phyloP scores from a whole-genome alignment of 1,139 yeast genomes.

The Lodderomyces margitis region DNA sequence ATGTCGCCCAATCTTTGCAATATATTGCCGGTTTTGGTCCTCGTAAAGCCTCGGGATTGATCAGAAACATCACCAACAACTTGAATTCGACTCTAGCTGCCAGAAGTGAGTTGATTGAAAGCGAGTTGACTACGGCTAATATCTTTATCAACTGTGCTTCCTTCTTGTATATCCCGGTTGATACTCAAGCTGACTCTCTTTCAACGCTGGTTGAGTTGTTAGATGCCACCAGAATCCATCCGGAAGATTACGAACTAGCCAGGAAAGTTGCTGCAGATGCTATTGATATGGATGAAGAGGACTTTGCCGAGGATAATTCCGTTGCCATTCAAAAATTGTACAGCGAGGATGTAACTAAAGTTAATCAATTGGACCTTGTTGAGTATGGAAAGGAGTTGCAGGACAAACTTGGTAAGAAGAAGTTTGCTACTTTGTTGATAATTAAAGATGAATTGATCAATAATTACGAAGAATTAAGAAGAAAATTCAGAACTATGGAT shows the following conservation, averaged over 20 bases:
- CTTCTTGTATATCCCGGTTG: conserved; percentile 78
- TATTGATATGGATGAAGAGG: conserved; percentile 92
- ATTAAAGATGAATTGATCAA: conserved; percentile 86
- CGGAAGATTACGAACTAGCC: conserved; percentile 95
- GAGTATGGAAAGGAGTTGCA: conserved; percentile 94
- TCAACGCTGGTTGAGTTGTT: conserved; percentile 67
- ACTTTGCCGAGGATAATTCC: conserved; percentile 73
- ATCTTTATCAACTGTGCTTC: conserved; percentile 92
- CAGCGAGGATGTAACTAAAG: conserved; percentile 79
- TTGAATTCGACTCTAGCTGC: conserved; percentile 65
- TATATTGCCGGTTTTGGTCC: conserved; percentile 93
- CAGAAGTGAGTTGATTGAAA: conserved; percentile 76
- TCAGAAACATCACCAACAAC: conserved; percentile 75
- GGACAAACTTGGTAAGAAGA: conserved; percentile 68
- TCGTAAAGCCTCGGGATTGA: conserved; percentile 84
- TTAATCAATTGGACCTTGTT: conserved; percentile 84
- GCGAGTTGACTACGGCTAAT: conserved; percentile 72
- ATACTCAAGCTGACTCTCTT: conserved; percentile 40
- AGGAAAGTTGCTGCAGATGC: conserved; percentile 98
- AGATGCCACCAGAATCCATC: conserved; percentile 96
- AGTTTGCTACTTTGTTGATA: conserved; percentile 79
- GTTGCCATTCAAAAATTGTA: conserved; percentile 82
- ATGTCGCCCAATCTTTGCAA: conserved; percentile 67
- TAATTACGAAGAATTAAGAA: conserved; percentile 83
- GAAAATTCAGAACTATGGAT: conserved; percentile 64